Base-by-base conservation (phyloP, 2,329 filamentous ascomycete species). In the Colletotrichum acutatum region DNA sequence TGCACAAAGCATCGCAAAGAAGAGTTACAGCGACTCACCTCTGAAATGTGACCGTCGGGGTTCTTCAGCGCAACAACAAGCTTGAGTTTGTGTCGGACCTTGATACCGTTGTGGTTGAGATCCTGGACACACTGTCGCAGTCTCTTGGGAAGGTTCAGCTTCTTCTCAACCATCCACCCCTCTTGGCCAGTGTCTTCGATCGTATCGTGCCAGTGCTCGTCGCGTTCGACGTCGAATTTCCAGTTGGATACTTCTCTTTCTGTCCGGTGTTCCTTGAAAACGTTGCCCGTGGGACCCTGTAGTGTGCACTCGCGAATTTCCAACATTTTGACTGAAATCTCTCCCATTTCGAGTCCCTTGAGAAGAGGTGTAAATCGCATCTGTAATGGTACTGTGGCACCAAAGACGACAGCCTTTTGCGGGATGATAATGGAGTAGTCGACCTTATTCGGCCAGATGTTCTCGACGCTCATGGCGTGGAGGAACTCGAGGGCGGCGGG, bases 361-460 rank as follows among this genome's bases (percentile, higher is more conserved):
- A 98, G 86, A 2, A 98, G 86, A 0, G 96, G 95, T 1, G 95
- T 94, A 75, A 98, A 91, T 75, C 94, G 91, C 85, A 98, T 96
- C 77, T 97, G 92, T 72, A 98, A 88, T 1, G 92, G 91, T 61
- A 98, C 91, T 26, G 89, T 89, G n/a, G 94, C 97, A 62, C 97
- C 97, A 78, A 98, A 97, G 22, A 98, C 93, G 66, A 98, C 93
- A 2, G 97, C 97, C 84, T 98, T 98, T 79, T 95, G 95, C 0
- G 97, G 96, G 12, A 97, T 94, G 71, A 94, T 91, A 75, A 99
- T 95, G 34, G 95, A 96, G 84, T 99, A 99, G 81, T 97, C 94
- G 77, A 98, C 90, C 86, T 99, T 99, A 85, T 98, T 97, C 6
- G 95, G 94, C 97, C 97, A 99, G 75, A 97, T 93, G 79, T 98